A percentile compares a stretch with the other conserved stretches of the same genome.
phyloP scores from a whole-genome alignment of 495 filamentous ascomycete species.

The Neurospora tetrasperma region DNA sequence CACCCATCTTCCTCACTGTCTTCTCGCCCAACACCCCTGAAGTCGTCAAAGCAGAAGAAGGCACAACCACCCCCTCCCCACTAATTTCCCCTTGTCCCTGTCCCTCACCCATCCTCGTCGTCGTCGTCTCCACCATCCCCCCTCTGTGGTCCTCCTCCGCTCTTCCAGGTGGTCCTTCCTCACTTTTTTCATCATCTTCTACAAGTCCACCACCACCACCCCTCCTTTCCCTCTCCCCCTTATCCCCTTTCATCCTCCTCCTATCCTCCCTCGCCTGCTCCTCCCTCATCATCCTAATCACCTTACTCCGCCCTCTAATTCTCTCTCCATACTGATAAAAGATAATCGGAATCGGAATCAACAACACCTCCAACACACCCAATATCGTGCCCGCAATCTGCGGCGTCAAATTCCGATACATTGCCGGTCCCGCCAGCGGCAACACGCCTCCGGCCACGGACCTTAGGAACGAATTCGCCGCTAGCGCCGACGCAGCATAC shows the following conservation, averaged over 20 bases:
- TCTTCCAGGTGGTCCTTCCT: background rate
- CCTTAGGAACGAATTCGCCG: conserved; percentile 65
- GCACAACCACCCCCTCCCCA: background rate
- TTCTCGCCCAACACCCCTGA: background rate
- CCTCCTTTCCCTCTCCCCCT: conserved; percentile 12
- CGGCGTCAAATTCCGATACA: conserved; percentile 57
- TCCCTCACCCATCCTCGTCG: background rate
- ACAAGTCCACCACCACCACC: background rate
- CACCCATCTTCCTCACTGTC: background rate
- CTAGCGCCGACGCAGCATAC: conserved; percentile 66
- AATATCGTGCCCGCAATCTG: conserved; percentile 73
- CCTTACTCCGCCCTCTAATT: conserved; percentile 53
- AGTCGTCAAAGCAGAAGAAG: background rate
- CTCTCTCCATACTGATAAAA: conserved; percentile 67
- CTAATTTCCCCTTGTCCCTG: background rate
- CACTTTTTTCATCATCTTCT: background rate
- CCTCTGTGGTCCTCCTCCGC: background rate
- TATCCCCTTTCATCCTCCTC: conserved; percentile 19
- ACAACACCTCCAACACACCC: conserved; percentile 54
- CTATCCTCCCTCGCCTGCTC: conserved; percentile 54
- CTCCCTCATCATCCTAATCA: conserved; percentile 61
- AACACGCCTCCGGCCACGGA: conserved; percentile 56
- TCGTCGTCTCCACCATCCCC: background rate
- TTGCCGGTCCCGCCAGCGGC: conserved; percentile 60
- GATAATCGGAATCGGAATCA: conserved; percentile 70